Conservation (phyloP, 495 filamentous ascomycete species). For the Wilcoxina mikolae region DNA sequence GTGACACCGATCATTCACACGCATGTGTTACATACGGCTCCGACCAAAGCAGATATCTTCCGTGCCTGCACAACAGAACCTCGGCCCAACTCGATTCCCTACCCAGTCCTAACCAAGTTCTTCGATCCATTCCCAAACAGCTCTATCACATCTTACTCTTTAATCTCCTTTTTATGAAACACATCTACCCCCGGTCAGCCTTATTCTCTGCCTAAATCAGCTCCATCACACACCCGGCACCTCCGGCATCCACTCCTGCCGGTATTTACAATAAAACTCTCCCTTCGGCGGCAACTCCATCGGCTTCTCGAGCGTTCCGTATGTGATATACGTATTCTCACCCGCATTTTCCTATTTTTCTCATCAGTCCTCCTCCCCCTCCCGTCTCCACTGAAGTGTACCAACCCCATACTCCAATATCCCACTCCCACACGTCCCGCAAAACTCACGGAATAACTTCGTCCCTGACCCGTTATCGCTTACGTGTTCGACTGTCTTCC, state of each 20-base stretch:
- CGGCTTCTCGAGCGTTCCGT: constrained; percentile 2
- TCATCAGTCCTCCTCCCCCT: neutral
- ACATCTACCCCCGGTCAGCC: neutral
- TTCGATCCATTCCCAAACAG: no score
- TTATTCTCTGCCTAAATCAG: neutral
- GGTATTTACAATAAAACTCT: constrained; percentile 5
- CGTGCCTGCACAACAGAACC: no score
- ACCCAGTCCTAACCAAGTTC: no score
- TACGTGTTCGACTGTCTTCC: neutral
- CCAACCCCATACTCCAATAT: constrained; percentile 7
- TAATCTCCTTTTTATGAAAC: constrained; percentile 10
- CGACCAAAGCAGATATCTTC: no score
- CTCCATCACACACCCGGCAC: neutral
- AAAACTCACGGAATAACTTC: constrained; percentile 4
- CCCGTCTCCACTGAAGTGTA: neutral
- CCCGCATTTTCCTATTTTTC: constrained; percentile 1
- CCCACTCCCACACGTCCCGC: constrained; percentile 9
- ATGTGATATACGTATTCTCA: constrained; percentile 2
- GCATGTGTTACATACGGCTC: no score
- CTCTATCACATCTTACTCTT: constrained; percentile 7
- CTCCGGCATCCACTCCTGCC: constrained; percentile 1
- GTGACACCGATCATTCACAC: no score
- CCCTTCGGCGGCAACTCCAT: constrained; percentile 3
- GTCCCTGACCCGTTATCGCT: constrained; percentile 4
- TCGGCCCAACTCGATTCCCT: no score